Evolutionary conservation across 1,139 yeast species (phyloP).

Genomic region (Yamadazyma atlantica): DNA sequence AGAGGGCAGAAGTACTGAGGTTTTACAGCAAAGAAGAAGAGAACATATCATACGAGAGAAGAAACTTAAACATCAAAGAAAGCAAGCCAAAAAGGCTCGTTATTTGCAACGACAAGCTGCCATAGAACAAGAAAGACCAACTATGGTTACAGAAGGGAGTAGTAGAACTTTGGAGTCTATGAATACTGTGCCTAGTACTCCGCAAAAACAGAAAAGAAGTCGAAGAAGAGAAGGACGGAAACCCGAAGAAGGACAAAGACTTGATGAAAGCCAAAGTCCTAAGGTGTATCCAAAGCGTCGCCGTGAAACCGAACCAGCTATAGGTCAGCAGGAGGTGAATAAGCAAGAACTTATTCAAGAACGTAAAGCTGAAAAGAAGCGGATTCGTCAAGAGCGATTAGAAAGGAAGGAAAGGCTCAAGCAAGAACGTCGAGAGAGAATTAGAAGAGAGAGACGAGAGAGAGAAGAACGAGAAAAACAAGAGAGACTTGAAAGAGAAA

Average conservation of each 20-base stretch:
- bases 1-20: conserved; percentile 5
- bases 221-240: conserved; percentile 3
- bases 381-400: conserved; percentile 2
- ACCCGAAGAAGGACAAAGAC: conserved; percentile 5
- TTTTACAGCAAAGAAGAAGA: conserved; percentile 6
- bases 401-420: conserved; percentile 3
- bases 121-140: neutral
- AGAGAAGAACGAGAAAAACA: conserved; percentile 6
- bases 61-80: neutral
- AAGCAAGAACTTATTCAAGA: neutral
- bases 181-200: no score
- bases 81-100: conserved; percentile 1
- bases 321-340: conserved; percentile 2
- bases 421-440: neutral
- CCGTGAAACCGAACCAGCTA: no score
- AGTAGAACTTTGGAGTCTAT: no score
- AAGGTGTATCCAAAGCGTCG: no score
- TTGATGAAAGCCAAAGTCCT: conserved; percentile 3
- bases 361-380: neutral
- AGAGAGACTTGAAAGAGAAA: conserved; percentile 5
- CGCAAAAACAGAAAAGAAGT: conserved; percentile 4
- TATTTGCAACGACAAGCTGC: neutral
- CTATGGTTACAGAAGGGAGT: neutral
- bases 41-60: conserved; percentile 1
- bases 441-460: conserved; percentile 3